phyloP scores from a whole-genome alignment of 2,329 filamentous ascomycete genomes.

The Microcyclospora pomicola region DNA sequence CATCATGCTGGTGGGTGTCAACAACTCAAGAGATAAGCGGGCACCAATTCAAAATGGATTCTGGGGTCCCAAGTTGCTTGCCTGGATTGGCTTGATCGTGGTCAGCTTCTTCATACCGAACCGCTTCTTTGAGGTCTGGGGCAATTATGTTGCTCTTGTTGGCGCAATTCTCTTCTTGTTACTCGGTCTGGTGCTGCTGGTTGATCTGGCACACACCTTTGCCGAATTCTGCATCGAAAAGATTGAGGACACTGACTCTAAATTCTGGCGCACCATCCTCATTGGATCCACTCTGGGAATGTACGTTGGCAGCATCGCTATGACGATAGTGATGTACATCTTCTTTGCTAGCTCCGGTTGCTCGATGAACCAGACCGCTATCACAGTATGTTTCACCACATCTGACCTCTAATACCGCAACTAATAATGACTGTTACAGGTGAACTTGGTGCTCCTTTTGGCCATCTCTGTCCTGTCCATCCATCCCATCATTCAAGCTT shows the following conservation, averaged over 20 bases:
- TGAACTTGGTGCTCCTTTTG: constrained; percentile 78
- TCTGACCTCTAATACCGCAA: neutral
- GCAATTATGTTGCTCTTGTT: constrained; percentile 79
- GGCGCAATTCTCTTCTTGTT: constrained; percentile 89
- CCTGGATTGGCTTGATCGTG: constrained; percentile 76
- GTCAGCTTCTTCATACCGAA: constrained; percentile 93
- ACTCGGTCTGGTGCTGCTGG: constrained; percentile 78
- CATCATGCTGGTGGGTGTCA: constrained; percentile 71
- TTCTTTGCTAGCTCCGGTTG: constrained; percentile 78
- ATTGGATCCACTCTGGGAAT: constrained; percentile 88
- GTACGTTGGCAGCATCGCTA: constrained; percentile 79
- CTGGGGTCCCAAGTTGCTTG: constrained; percentile 91
- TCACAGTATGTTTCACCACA: constrained; percentile 44
- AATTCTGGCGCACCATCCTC: constrained; percentile 69
- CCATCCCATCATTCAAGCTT: constrained; percentile 78
- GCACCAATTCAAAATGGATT: constrained; percentile 93
- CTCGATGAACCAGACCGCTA: constrained; percentile 91
- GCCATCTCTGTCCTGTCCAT: constrained; percentile 72
- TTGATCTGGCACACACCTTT: constrained; percentile 93
- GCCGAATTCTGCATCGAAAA: constrained; percentile 89
- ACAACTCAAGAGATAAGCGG: constrained; percentile 72
- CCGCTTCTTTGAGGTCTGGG: constrained; percentile 86
- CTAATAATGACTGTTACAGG: constrained; percentile 19
- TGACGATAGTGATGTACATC: constrained; percentile 94
- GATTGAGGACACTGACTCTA: constrained; percentile 80